These are phyloP conservation scores for Trametes hirsuta DNA, from an alignment of 1,284 basidiomycete genomes.

Conservation along the genomic window DNA sequence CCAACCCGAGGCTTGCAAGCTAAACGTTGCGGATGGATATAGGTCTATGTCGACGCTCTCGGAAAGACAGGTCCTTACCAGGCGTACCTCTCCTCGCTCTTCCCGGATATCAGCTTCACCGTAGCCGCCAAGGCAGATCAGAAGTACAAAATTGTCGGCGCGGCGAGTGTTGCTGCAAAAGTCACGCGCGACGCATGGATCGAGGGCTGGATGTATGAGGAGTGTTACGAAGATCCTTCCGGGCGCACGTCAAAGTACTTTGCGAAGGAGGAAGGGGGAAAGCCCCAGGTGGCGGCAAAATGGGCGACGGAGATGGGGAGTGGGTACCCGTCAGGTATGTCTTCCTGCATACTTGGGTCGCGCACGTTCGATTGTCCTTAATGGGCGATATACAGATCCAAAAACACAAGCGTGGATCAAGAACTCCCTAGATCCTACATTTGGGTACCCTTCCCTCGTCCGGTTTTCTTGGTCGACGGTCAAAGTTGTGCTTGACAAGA, in stretches of 20 bases:
- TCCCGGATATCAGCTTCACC: slow-evolving; percentile 85
- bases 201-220: slow-evolving; percentile 83
- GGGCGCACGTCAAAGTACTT: slow-evolving; percentile 6
- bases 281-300: background rate
- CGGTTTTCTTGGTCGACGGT: slow-evolving; percentile 97
- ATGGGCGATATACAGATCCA: slow-evolving; percentile 66
- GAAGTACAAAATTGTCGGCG: slow-evolving; percentile 95
- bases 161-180: slow-evolving; percentile 96
- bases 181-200: slow-evolving; percentile 93
- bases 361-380: background rate
- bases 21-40: background rate
- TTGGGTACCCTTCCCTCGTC: slow-evolving; percentile 90
- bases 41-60: slow-evolving; percentile 97
- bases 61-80: slow-evolving; percentile 89
- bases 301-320: slow-evolving; percentile 56
- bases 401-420: slow-evolving; percentile 90
- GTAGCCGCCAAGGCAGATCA: slow-evolving; percentile 94
- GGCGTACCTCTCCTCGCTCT: slow-evolving; percentile 74
- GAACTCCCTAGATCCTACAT: slow-evolving; percentile 81
- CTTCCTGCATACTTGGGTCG: too few species aligned
- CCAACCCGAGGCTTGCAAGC: background rate
- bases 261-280: background rate
- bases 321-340: slow-evolving; percentile 86
- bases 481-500: slow-evolving; percentile 84
- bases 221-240: slow-evolving; percentile 34